A percentile compares a stretch with the other conserved stretches of the same genome.
phyloP scores from a whole-genome alignment of 2,329 filamentous ascomycete species.

The Xylariaceae sp. region DNA sequence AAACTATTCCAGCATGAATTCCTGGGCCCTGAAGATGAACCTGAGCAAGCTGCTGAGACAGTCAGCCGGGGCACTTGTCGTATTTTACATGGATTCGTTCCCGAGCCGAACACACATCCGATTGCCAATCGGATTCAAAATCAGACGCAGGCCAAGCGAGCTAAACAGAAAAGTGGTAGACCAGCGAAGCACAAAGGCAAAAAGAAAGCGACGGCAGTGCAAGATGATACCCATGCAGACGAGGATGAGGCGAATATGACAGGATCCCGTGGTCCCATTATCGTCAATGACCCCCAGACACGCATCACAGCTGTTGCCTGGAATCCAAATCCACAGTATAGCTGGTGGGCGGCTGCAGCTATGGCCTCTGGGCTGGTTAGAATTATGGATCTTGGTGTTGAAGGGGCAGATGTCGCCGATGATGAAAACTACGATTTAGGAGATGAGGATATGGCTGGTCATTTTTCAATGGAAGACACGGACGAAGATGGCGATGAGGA shows the following conservation, averaged over 20 bases:
- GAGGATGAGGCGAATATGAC: conserved; percentile 19
- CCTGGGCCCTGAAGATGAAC: not conserved
- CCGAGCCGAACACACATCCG: conserved; percentile 46
- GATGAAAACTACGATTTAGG: conserved; percentile 8
- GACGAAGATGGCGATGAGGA: conserved; percentile 7
- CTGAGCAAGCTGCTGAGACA: conserved; percentile 5
- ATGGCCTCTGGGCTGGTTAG: conserved; percentile 64
- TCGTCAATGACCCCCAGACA: conserved; percentile 59
- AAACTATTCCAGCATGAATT: conserved; percentile 53
- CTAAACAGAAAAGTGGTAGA: conserved; percentile 27
- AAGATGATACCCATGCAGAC: conserved; percentile 28
- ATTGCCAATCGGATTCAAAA: conserved; percentile 27
- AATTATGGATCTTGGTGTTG: conserved; percentile 60
- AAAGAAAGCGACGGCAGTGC: conserved; percentile 10
- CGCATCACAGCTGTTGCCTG: conserved; percentile 59
- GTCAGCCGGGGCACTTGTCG: conserved; percentile 43
- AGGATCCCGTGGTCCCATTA: conserved; percentile 32
- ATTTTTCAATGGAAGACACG: conserved; percentile 5
- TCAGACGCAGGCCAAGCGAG: conserved; percentile 15
- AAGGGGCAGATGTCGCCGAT: conserved; percentile 15
- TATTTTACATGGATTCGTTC: conserved; percentile 47
- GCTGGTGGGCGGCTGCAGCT: conserved; percentile 63
- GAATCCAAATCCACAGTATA: conserved; percentile 64
- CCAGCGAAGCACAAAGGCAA: conserved; percentile 31
- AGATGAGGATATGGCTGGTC: conserved; percentile 3